Evolutionary conservation across 768 basidiomycete genomes (phyloP).

Genomic region (Macrolepiota dolichaula): DNA sequence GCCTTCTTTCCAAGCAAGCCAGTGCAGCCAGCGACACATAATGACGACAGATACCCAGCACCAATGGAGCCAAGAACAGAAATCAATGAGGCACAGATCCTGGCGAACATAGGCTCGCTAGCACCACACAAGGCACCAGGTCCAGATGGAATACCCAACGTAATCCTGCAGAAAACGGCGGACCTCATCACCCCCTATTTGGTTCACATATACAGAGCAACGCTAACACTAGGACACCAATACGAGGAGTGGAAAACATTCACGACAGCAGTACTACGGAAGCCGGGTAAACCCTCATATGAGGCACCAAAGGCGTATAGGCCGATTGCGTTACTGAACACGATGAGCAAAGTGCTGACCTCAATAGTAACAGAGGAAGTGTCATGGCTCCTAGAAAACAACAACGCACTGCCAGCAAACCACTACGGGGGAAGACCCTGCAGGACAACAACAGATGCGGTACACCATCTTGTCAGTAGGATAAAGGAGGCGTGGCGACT

Average conservation of each 20-base stretch:
- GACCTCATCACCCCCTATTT: slow-evolving; percentile 15
- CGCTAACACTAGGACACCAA: neutral
- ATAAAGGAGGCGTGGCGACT: slow-evolving; percentile 33
- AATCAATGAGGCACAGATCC: slow-evolving; percentile 25
- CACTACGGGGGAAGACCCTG: slow-evolving; percentile 36
- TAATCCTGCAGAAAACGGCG: slow-evolving; percentile 15
- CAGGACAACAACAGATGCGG: slow-evolving; percentile 28
- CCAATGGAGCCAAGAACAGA: slow-evolving; percentile 16
- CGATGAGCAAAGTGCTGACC: slow-evolving; percentile 25
- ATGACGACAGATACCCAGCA: slow-evolving; percentile 21
- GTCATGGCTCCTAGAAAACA: slow-evolving; percentile 19
- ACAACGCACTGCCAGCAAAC: slow-evolving; percentile 23
- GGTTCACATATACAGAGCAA: slow-evolving; percentile 14
- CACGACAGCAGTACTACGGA: slow-evolving; percentile 25
- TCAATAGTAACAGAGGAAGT: slow-evolving; percentile 21
- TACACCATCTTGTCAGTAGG: slow-evolving; percentile 26
- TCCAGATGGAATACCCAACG: slow-evolving; percentile 24
- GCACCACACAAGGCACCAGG: slow-evolving; percentile 27
- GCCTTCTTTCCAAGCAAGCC: slow-evolving; percentile 27
- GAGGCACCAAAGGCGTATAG: slow-evolving; percentile 25
- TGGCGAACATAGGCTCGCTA: slow-evolving; percentile 20
- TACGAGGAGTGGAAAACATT: slow-evolving; percentile 16
- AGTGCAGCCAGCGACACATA: neutral
- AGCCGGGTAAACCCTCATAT: slow-evolving; percentile 33
- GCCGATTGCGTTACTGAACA: slow-evolving; percentile 30